phyloP scores from a whole-genome alignment of 192 early-diverging fungal species.

The Coemansia sp. region DNA sequence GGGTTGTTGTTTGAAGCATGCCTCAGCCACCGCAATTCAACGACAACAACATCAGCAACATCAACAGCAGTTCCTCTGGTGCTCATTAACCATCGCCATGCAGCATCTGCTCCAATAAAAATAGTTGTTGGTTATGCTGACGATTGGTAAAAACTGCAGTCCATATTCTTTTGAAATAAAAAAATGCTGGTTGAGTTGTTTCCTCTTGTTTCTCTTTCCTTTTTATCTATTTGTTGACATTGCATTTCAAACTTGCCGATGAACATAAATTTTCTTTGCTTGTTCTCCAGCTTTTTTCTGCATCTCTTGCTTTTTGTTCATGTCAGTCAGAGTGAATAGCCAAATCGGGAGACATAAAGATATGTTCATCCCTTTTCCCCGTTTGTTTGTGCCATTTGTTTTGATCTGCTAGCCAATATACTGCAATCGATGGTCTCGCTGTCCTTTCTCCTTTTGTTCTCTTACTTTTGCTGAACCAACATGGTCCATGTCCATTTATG shows the following conservation, averaged over 20 bases:
- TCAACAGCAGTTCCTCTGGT: too few species aligned
- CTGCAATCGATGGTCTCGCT: neutral
- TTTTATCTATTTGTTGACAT: neutral
- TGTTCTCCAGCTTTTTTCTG: neutral
- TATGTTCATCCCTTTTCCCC: too few species aligned
- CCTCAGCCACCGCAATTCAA: neutral
- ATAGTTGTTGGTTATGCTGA: too few species aligned
- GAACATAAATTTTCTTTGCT: neutral
- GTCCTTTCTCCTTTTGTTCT: neutral
- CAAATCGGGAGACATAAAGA: neutral
- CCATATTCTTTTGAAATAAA: too few species aligned
- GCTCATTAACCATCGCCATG: too few species aligned
- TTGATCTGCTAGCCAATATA: slow-evolving; percentile 9
- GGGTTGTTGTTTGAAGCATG: neutral
- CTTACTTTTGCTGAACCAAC: neutral
- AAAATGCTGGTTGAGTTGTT: neutral
- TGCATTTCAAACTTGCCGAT: neutral
- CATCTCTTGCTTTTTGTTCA: neutral
- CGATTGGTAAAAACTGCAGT: too few species aligned
- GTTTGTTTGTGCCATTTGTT: neutral
- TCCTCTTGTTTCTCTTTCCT: neutral
- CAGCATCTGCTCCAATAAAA: too few species aligned
- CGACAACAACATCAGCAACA: neutral
- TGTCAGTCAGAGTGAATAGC: neutral
- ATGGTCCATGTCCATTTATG: too few species aligned